A percentile compares a stretch with the other conserved stretches of the same genome.
Conservation (phyloP, 371 early-diverging fungal genomes). For the Saksenaea vasiformis region DNA sequence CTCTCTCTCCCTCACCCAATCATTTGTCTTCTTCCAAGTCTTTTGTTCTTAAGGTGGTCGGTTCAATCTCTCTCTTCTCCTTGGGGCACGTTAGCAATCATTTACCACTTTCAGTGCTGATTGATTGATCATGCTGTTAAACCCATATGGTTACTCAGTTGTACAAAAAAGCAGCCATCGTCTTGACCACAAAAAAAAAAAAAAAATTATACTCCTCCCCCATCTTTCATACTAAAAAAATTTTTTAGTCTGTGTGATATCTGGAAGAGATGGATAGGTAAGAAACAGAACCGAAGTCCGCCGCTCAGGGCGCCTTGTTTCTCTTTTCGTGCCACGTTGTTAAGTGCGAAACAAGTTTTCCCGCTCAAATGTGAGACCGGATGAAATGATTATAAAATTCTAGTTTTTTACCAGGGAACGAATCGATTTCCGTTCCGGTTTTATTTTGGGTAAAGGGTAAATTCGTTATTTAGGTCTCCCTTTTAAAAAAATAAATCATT, state of each 20-base stretch:
- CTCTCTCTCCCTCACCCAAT: background rate
- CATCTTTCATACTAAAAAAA: background rate
- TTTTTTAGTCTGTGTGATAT: background rate
- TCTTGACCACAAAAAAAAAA: too few relatives aligned
- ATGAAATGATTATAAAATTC: background rate
- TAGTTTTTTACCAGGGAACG: background rate
- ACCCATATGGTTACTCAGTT: too few relatives aligned
- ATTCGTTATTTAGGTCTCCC: background rate
- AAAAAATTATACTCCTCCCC: too few relatives aligned
- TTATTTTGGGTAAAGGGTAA: too few relatives aligned
- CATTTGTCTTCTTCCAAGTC: background rate
- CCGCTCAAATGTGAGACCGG: background rate
- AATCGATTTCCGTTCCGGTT: background rate
- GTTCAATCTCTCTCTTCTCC: too few relatives aligned
- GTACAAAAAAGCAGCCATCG: too few relatives aligned
- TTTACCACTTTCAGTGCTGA: too few relatives aligned
- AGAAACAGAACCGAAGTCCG: background rate
- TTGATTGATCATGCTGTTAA: too few relatives aligned
- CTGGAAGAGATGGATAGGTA: background rate
- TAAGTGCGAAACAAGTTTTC: background rate
- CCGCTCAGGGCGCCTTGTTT: slow-evolving; percentile 2
- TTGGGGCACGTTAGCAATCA: too few relatives aligned
- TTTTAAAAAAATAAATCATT: background rate
- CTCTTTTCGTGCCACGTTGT: background rate
- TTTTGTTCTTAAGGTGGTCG: too few relatives aligned